phyloP scores from a whole-genome alignment of 352 stramenopile species.

The Phytopythium ostracodes region DNA sequence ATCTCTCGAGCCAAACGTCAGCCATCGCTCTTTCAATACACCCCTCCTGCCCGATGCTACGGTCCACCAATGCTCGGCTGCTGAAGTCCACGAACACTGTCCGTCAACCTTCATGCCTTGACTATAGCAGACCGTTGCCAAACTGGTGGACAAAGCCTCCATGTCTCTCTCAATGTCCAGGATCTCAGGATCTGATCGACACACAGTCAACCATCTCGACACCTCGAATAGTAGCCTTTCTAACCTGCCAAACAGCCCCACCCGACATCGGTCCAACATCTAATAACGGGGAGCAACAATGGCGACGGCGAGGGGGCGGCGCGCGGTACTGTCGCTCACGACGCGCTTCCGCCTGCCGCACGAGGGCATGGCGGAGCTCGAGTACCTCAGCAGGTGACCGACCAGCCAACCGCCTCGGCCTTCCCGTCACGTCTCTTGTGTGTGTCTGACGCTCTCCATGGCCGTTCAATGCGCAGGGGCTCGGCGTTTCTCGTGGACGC shows the following conservation, averaged over 20 bases:
- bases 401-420: background rate
- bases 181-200: too few relatives aligned
- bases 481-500: slow-evolving; percentile 57
- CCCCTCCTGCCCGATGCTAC: too few relatives aligned
- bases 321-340: slow-evolving; percentile 66
- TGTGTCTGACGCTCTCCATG: background rate
- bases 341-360: slow-evolving; percentile 77
- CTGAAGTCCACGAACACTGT: too few relatives aligned
- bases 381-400: slow-evolving; percentile 69
- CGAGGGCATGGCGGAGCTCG: slow-evolving; percentile 66
- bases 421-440: background rate
- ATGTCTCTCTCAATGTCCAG: too few relatives aligned
- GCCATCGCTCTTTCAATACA: too few relatives aligned
- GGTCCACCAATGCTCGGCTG: too few relatives aligned
- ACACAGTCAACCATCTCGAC: background rate
- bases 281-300: slow-evolving; percentile 5
- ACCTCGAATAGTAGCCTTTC: background rate
- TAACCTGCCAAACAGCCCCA: background rate
- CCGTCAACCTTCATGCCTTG: too few relatives aligned
- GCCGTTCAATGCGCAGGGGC: slow-evolving; percentile 25
- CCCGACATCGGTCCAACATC: background rate
- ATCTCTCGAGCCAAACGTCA: too few relatives aligned
- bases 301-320: slow-evolving; percentile 14
- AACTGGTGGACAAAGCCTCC: too few relatives aligned
- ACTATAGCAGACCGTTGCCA: too few relatives aligned